A percentile compares a stretch with the other conserved stretches of the same genome.
These are phyloP conservation scores for Oxytropis ochrocephala DNA, from an alignment of 306 rosid genomes.

Conservation along the genomic window DNA sequence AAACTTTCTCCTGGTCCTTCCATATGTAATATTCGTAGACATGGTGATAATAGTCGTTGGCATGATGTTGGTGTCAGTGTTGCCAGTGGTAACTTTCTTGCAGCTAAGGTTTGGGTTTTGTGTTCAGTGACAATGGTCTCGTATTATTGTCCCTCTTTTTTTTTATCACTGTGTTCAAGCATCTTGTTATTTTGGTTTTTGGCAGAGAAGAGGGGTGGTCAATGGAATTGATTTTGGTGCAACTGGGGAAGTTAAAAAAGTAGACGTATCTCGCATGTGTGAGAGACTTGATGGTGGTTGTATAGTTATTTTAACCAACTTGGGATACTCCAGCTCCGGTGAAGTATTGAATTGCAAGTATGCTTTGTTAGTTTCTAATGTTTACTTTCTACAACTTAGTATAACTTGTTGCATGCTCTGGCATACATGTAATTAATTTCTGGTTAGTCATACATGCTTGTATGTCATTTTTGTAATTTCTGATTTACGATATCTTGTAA, in stretches of 20 bases:
- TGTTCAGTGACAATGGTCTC: slow-evolving; percentile 4
- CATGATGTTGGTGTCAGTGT: slow-evolving; percentile 95
- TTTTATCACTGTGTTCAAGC: slow-evolving; percentile 9
- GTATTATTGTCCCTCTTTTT: slow-evolving; percentile 10
- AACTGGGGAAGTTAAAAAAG: slow-evolving; percentile 97
- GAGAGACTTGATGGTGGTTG: slow-evolving; percentile 97
- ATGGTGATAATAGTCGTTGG: slow-evolving; percentile 87
- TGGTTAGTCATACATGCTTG: not conserved
- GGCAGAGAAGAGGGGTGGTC: slow-evolving; percentile 89
- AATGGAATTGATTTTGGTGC: slow-evolving; percentile 88
- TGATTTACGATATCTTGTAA: not conserved
- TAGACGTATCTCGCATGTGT: slow-evolving; percentile 75
- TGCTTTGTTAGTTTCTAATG: slow-evolving; percentile 32
- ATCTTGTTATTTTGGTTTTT: slow-evolving; percentile 20
- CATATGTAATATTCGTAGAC: slow-evolving; percentile 84
- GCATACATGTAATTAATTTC: not conserved
- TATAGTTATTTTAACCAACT: slow-evolving; percentile 84
- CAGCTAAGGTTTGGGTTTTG: slow-evolving; percentile 72
- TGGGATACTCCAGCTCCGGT: slow-evolving; percentile 97
- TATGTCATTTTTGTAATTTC: not conserved
- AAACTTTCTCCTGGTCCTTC: slow-evolving; percentile 98
- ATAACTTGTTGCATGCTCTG: not conserved
- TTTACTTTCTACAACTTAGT: slow-evolving; percentile 4
- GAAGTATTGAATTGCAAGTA: slow-evolving; percentile 99
- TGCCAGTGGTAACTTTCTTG: slow-evolving; percentile 94